Conservation (phyloP, 1,139 yeast genomes). For the Tardiomyces digboiensis region DNA sequence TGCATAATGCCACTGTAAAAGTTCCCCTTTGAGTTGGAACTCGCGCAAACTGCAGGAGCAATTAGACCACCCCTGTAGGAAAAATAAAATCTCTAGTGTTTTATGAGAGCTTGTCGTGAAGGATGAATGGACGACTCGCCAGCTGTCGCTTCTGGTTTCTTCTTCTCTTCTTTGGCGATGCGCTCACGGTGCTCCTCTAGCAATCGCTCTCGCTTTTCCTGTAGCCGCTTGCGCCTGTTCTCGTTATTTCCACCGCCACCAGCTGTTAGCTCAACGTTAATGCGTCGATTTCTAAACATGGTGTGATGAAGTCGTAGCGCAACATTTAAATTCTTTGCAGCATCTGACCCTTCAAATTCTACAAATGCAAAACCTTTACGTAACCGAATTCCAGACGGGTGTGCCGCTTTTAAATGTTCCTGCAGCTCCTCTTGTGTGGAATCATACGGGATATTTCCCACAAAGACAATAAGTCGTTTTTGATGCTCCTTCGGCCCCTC, state of each 20-base stretch:
- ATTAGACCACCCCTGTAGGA: too few relatives aligned
- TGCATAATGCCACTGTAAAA: too few relatives aligned
- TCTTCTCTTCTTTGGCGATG: constrained; percentile 1
- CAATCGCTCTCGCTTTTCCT: constrained; percentile 67
- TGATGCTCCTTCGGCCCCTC: constrained; percentile 17
- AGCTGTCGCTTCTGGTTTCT: not conserved
- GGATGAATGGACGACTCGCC: constrained; percentile 15
- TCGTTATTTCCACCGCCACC: constrained; percentile 97
- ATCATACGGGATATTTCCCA: constrained; percentile 86
- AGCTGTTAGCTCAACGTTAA: constrained; percentile 92
- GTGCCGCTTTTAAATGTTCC: constrained; percentile 65
- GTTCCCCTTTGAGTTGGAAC: too few relatives aligned
- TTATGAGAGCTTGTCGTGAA: constrained; percentile 11
- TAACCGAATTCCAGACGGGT: constrained; percentile 67
- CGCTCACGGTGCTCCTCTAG: constrained; percentile 48
- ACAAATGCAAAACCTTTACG: constrained; percentile 88
- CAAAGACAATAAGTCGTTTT: constrained; percentile 70
- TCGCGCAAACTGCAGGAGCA: too few relatives aligned
- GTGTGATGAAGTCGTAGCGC: constrained; percentile 82
- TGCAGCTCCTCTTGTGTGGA: constrained; percentile 50
- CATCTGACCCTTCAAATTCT: constrained; percentile 64
- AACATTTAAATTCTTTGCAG: constrained; percentile 59
- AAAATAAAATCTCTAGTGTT: not conserved
- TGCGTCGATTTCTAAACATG: constrained; percentile 53
- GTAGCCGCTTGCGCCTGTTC: constrained; percentile 58